Evolutionary conservation across 345 rosid species (phyloP), one percentile per base, ranked within the genome.

Genomic region (Bruguiera sexangula): DNA sequence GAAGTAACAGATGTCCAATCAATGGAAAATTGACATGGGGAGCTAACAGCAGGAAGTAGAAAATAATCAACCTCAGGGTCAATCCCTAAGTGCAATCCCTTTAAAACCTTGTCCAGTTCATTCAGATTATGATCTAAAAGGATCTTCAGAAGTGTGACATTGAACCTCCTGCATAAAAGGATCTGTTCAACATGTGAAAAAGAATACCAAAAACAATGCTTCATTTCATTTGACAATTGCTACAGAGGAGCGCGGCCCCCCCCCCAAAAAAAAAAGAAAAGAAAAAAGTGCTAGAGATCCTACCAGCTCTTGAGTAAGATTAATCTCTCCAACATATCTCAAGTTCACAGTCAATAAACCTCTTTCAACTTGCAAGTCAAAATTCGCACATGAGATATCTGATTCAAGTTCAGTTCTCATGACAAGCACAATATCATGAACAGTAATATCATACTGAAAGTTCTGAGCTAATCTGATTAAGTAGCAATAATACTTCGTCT

Each of bases 91-190:
- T 71, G 76, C 54, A 76, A 50, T 60, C 81, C 77, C 55, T 73
- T 57, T 52, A 84, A 71, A 54, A 68, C 74, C 66, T 80, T 81
- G 13, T 36, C 8, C 77, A 88, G 34, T 54, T 86, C 87, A 32
- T 81, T 73, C 8, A 73, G 30, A 66, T 18, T 76, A 55, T 51
- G 87, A 62, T 86, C 82, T 75, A 84, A 54, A 59, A 94, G 90
- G 81, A 85, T 78, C 73, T 81, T 79, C 60, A 91, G 72, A 82
- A 94, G 73, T 60, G 84, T 82, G 53, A 76, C 65, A 65, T 87
- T 93, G 75, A 95, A 95, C 81, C 67, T 84, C 84, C 83, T 86
- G 80, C 96, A 88, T 67, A 71, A 6, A 73, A 73, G 62, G 51
- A 87, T 90, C 97, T 94, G 86, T 43, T 18, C 76, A 70, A 2